Percentiles rank a stretch among this genome's conserved stretches.
Conservation (phyloP, 257 asterid genomes). For the Petrea volubilis region DNA sequence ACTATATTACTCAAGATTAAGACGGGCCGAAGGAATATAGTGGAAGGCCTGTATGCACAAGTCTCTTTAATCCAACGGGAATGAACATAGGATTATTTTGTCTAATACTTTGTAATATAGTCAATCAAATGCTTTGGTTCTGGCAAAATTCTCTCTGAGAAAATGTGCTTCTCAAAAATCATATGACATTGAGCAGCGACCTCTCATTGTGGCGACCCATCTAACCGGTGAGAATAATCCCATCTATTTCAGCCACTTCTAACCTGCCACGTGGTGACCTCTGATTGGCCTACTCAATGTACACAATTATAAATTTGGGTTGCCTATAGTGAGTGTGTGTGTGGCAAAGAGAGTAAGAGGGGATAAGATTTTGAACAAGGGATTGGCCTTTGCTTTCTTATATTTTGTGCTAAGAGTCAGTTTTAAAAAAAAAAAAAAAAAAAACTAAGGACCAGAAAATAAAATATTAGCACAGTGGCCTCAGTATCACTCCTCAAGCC, state of each 20-base stretch:
- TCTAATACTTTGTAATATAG: no score
- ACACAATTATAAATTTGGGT: conserved; percentile 38
- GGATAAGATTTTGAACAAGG: conserved; percentile 50
- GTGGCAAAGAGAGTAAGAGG: conserved; percentile 51
- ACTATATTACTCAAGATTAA: no score
- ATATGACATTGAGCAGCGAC: no score
- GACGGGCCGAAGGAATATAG: no score
- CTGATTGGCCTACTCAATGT: conserved; percentile 50
- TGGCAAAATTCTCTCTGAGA: neutral
- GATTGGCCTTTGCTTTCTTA: no score
- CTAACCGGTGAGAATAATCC: conserved; percentile 40
- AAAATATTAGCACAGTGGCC: conserved; percentile 54
- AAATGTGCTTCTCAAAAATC: no score
- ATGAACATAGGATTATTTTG: no score
- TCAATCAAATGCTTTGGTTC: no score
- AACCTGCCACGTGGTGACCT: conserved; percentile 39
- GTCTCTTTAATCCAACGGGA: no score
- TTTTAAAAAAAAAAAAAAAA: conserved; percentile 4
- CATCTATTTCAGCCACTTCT: conserved; percentile 42
- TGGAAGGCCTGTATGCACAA: no score
- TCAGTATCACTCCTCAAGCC: conserved; percentile 86
- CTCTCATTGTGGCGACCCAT: neutral
- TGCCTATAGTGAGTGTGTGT: conserved; percentile 19
- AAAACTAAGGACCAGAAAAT: neutral
- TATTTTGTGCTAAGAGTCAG: no score